Evolutionary conservation across 257 asterid genomes (phyloP).

Genomic region (Schizonepeta tenuifolia): DNA sequence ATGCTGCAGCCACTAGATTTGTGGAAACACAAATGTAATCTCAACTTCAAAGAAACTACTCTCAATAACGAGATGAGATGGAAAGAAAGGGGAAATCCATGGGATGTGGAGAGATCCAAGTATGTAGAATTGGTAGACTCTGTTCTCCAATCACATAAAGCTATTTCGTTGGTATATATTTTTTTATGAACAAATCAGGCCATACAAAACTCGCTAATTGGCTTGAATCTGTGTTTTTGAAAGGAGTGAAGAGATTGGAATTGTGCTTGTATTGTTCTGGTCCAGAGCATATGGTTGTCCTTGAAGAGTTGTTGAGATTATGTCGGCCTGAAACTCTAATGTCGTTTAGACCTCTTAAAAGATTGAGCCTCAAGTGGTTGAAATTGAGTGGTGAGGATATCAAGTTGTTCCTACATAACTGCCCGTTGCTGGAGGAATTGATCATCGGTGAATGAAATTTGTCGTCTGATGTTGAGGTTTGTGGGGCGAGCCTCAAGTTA

Average conservation of each 20-base stretch:
- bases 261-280: background rate
- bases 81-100: background rate
- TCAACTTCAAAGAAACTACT: background rate
- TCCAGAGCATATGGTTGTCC: background rate
- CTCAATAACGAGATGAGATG: background rate
- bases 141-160: background rate
- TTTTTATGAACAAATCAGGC: background rate
- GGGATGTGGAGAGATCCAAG: background rate
- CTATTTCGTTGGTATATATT: background rate
- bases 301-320: background rate
- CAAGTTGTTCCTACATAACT: slow-evolving; percentile 4
- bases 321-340: background rate
- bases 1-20: background rate
- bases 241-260: slow-evolving; percentile 7
- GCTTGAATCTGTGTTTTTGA: slow-evolving; percentile 16
- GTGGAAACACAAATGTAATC: slow-evolving; percentile 7
- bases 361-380: background rate
- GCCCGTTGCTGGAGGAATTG: slow-evolving; percentile 7
- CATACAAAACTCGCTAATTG: background rate
- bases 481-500: slow-evolving; percentile 24
- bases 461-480: slow-evolving; percentile 8
- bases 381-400: slow-evolving; percentile 15
- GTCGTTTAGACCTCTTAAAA: background rate
- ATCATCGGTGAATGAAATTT: background rate
- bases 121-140: background rate